Evolutionary conservation across 2,329 filamentous ascomycete species (phyloP).

Genomic region (Penicillium paneum): DNA sequence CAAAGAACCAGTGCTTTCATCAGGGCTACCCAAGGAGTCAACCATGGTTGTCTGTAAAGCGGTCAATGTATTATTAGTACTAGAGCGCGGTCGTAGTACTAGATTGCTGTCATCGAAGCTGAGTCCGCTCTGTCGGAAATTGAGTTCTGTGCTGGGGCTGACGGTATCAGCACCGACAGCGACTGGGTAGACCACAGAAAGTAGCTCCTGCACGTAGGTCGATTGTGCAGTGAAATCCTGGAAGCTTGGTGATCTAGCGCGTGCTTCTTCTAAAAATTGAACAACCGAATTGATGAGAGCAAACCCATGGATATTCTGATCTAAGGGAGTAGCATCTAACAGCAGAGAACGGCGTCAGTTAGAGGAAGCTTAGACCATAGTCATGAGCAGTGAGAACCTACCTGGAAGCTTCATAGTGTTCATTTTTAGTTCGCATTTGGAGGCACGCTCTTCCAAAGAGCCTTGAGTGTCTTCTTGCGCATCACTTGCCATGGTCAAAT

Average conservation of each 20-base stretch:
- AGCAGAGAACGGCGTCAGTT: neutral
- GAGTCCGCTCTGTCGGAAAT: conserved; percentile 73
- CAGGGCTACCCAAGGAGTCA: conserved; percentile 46
- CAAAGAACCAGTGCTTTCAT: conserved; percentile 59
- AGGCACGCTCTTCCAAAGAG: conserved; percentile 9
- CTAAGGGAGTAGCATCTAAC: conserved; percentile 6
- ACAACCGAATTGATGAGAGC: conserved; percentile 72
- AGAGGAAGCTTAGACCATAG: neutral
- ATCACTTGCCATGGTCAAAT: conserved; percentile 59
- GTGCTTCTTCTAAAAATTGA: conserved; percentile 74
- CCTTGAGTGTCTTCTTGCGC: conserved; percentile 36
- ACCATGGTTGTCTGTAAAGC: conserved; percentile 71
- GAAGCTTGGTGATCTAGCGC: conserved; percentile 72
- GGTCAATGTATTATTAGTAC: conserved; percentile 49
- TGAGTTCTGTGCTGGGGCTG: conserved; percentile 79
- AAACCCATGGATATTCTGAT: conserved; percentile 14
- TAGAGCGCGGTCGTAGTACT: conserved; percentile 71
- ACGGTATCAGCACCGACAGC: conserved; percentile 83
- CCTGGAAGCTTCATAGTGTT: conserved; percentile 11
- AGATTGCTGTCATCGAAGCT: conserved; percentile 85
- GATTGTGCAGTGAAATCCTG: conserved; percentile 77
- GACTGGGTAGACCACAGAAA: conserved; percentile 79
- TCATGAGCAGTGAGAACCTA: neutral
- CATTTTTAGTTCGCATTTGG: conserved; percentile 10
- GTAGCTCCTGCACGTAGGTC: conserved; percentile 74